Conservation (phyloP, 345 rosid genomes). For the Cardiospermum halicacabum region DNA sequence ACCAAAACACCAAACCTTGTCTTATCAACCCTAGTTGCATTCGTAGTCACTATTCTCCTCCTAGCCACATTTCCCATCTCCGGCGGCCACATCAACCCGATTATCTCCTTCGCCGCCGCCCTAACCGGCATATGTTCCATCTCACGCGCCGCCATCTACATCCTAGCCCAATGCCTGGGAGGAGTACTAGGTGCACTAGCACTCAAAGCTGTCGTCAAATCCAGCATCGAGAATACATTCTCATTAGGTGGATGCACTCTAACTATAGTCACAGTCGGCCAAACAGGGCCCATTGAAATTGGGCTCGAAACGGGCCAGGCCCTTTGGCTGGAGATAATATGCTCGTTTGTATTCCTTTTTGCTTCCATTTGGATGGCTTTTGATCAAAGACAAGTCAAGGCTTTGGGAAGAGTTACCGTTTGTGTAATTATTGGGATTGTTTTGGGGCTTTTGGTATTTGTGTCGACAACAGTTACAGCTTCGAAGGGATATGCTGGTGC, state of each 20-base stretch:
- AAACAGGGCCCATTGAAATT: constrained; percentile 17
- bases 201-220: constrained; percentile 25
- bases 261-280: constrained; percentile 21
- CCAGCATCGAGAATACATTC: constrained; percentile 12
- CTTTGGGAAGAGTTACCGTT: constrained; percentile 29
- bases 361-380: constrained; percentile 43
- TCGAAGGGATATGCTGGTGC: constrained; percentile 40
- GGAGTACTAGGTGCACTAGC: constrained; percentile 31
- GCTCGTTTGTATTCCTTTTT: constrained; percentile 35
- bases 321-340: constrained; percentile 30
- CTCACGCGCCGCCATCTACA: constrained; percentile 20
- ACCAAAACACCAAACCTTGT: constrained; percentile 24
- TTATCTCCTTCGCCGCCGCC: constrained; percentile 28
- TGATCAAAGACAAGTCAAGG: constrained; percentile 31
- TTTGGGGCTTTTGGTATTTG: constrained; percentile 34
- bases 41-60: constrained; percentile 21
- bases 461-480: constrained; percentile 38
- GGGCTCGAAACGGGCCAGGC: constrained; percentile 23
- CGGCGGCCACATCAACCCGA: constrained; percentile 41
- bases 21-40: constrained; percentile 18
- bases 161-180: constrained; percentile 36
- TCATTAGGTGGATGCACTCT: constrained; percentile 40
- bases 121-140: constrained; percentile 26
- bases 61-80: constrained; percentile 34
- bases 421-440: constrained; percentile 26